phyloP scores from a whole-genome alignment of 805 yeast genomes.

The Saccharomycopsis babjevae region DNA sequence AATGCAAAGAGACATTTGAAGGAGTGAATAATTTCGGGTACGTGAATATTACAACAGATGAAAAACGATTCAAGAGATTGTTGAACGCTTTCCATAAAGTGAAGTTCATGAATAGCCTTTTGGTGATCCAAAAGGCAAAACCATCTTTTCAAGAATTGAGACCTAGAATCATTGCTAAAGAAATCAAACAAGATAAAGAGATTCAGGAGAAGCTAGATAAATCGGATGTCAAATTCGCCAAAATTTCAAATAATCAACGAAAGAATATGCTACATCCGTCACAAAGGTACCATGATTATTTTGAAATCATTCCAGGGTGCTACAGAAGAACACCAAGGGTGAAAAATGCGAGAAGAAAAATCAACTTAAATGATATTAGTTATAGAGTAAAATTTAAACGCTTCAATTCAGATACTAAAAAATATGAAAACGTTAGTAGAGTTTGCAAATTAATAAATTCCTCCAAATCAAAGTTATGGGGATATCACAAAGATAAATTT shows the following conservation, averaged over 20 bases:
- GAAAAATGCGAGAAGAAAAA: constrained; percentile 32
- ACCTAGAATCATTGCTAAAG: constrained; percentile 35
- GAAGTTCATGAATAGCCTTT: constrained; percentile 61
- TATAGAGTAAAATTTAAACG: constrained; percentile 56
- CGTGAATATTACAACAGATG: constrained; percentile 45
- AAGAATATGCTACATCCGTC: constrained; percentile 25
- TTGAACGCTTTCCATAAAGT: constrained; percentile 56
- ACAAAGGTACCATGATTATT: constrained; percentile 29
- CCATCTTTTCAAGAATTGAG: constrained; percentile 32
- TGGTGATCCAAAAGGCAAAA: constrained; percentile 54
- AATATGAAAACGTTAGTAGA: constrained; percentile 26
- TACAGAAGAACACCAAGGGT: constrained; percentile 43
- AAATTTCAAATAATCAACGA: constrained; percentile 18
- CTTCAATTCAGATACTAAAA: constrained; percentile 42
- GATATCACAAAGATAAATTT: constrained; percentile 60
- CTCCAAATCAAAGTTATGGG: constrained; percentile 79
- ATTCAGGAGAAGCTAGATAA: constrained; percentile 22
- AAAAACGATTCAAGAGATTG: constrained; percentile 38
- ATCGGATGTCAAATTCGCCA: constrained; percentile 25
- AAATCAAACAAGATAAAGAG: constrained; percentile 33
- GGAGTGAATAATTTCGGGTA: constrained; percentile 47
- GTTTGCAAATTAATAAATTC: constrained; percentile 3
- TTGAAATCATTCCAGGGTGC: constrained; percentile 38
- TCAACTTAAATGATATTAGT: constrained; percentile 36
- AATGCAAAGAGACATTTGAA: constrained; percentile 43